Percentiles rank a stretch among this genome's conserved stretches.
Evolutionary conservation across 1,139 yeast species (phyloP).

Genomic region (Yamadazyma friedrichii): DNA sequence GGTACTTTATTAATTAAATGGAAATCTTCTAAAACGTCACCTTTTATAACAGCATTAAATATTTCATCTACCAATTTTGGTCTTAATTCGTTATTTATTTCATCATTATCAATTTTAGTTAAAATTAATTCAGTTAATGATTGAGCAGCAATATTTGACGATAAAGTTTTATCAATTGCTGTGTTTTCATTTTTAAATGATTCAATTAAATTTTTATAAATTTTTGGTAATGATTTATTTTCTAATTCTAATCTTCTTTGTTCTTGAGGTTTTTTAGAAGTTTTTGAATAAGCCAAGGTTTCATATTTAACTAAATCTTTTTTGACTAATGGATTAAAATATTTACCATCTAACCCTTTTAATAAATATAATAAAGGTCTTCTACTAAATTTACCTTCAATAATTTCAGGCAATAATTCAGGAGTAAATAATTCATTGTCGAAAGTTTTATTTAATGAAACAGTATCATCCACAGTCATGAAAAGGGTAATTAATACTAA

Average conservation of each 20-base stretch:
- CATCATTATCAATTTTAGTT: slow-evolving; percentile 46
- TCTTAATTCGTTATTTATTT: slow-evolving; percentile 45
- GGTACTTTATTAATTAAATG: slow-evolving; percentile 69
- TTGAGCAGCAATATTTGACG: slow-evolving; percentile 80
- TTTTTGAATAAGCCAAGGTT: slow-evolving; percentile 60
- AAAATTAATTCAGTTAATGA: slow-evolving; percentile 73
- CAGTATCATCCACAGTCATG: slow-evolving; percentile 93
- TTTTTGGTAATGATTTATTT: slow-evolving; percentile 62
- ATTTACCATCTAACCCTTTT: slow-evolving; percentile 78
- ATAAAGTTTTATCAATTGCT: slow-evolving; percentile 40
- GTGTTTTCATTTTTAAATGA: slow-evolving; percentile 29
- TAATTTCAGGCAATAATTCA: slow-evolving; percentile 55
- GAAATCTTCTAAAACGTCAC: slow-evolving; percentile 66
- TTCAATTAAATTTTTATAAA: slow-evolving; percentile 55
- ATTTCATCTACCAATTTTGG: slow-evolving; percentile 54
- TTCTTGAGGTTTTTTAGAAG: slow-evolving; percentile 83
- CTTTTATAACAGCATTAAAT: slow-evolving; percentile 55
- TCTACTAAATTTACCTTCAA: slow-evolving; percentile 77
- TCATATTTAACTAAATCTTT: slow-evolving; percentile 61
- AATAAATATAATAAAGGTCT: slow-evolving; percentile 84
- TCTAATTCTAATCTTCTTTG: slow-evolving; percentile 72
- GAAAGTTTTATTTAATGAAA: slow-evolving; percentile 72
- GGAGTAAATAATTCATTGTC: slow-evolving; percentile 54
- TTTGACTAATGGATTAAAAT: slow-evolving; percentile 70
- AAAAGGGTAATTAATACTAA: slow-evolving; percentile 74